Base-by-base conservation (phyloP, 2,329 filamentous ascomycete genomes). In the Ilyonectria destructans region DNA sequence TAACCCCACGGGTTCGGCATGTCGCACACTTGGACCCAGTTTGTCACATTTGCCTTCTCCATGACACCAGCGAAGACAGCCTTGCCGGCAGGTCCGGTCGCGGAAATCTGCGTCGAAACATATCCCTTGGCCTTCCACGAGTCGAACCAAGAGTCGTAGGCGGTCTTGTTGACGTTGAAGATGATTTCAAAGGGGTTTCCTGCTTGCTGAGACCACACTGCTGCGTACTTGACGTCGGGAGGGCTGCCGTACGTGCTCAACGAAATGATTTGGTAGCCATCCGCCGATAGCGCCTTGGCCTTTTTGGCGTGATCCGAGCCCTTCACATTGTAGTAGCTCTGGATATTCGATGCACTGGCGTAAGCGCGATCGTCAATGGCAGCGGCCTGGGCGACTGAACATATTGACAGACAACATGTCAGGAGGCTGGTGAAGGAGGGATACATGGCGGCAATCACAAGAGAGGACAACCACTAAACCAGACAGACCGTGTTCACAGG, bases 171-270 rank as follows among this genome's bases (percentile, higher is more conserved):
- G 2, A 62, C 59, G 9, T 43, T 59, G 8, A 68, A 51, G 4
- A 63, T 71, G 26, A 59, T 67, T 48, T 68, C 19, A 21, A 60
- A 58, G 0, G 29, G 21, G 1, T 37, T 37, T 4, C 31, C 62
- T 26, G 56, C 40, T 10, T 63, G 33, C 1, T 58, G 23, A 1
- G 67, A 26, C 72, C 72, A 71, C 2, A 67, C 62, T 4, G 67
- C 58, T 8, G 72, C 65, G 26, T 71, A 73, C 13, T 56, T 69
- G 48, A 71, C 56, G 2, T 67, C 33, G 4, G 54, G 23, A 9
- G 62, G 40, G 3, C 58, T 54, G 4, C 72, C 66, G 31, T 73
- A 73, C 4, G 57, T 51, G 12, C 72, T 73, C 8, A 71, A 9
- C 1, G 70, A 74, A 9, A 58, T 9, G 35, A 69, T 65, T 6